Conservation (phyloP, 345 rosid genomes). For the Gossypium ekmanianum region DNA sequence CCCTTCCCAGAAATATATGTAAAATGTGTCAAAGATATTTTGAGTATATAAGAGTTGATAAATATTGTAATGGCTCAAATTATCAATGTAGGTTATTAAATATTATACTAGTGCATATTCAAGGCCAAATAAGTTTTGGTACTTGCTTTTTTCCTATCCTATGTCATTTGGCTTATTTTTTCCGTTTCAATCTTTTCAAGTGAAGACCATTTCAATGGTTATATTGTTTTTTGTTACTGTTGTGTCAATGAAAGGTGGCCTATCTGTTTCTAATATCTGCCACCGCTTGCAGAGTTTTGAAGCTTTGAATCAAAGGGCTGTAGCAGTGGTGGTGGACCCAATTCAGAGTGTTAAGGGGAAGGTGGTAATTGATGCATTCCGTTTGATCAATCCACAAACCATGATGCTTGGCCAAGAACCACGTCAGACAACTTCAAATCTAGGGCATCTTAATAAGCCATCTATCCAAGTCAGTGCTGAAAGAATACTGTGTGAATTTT, state of each 20-base stretch:
- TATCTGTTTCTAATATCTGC: conserved; percentile 7
- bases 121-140: neutral
- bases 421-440: conserved; percentile 95
- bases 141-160: neutral
- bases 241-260: neutral
- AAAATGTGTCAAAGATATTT: too few relatives aligned
- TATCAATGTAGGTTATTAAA: neutral
- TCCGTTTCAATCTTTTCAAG: neutral
- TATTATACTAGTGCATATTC: neutral
- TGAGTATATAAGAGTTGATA: neutral
- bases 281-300: conserved; percentile 78
- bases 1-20: neutral
- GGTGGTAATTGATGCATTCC: conserved; percentile 98
- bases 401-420: conserved; percentile 99
- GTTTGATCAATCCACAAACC: conserved; percentile 92
- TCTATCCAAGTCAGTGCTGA: conserved; percentile 76
- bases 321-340: conserved; percentile 98
- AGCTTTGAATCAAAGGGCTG: conserved; percentile 97
- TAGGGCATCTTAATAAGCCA: conserved; percentile 96
- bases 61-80: too few relatives aligned
- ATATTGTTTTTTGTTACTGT: neutral
- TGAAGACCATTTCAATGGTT: neutral
- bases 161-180: neutral
- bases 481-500: neutral
- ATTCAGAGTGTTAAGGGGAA: conserved; percentile 97